Evolutionary conservation across 2,329 filamentous ascomycete species (phyloP), one percentile per base, ranked within the genome.

Genomic region (Didymosphaeria variabile): DNA sequence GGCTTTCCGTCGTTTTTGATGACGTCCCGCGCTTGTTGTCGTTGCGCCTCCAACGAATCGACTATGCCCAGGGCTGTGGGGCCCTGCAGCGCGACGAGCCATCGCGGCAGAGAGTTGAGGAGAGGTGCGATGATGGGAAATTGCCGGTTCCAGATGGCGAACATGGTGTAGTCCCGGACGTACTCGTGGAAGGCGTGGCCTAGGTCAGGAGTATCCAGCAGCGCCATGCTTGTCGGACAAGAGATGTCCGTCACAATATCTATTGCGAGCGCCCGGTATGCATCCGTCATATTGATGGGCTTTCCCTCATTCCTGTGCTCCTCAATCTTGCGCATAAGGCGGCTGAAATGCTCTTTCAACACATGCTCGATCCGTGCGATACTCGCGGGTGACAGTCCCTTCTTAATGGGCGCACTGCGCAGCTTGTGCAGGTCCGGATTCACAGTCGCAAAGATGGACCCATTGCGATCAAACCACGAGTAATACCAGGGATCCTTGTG

Each of bases 401-500:
- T 59, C 42, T 62, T 62, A 13, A 59, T 56, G 3, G 55, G 32
- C 3, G 26, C 17, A 38, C 46, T 57, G 13, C 60, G 57, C 15
- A 59, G 51, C 23, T 62, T 62, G 38, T 62, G 60, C 17, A 49
- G 46, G 32, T 62, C 57, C 32, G 60, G 36, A 17, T 59, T 42
- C 17, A 50, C 50, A 26, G 57, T 59, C 12, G 56, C 60, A 23
- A 62, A 62, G 23, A 49, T 57, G 19, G 56, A 57, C n/a, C 57
- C 60, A n/a, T 47, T 49, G 52, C 60, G 56, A 23, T 45, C 31
- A 17, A 62, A 29, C 56, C 56, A 62, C 15, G 45, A 54, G 29
- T 62, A 62, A 46, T 53, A 62, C 60, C 60, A 62, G 6, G 60
- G 56, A 36, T 62, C 60, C 32, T 62, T 62, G 52, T 62, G 44